Base-by-base conservation (phyloP, 768 basidiomycete species). In the Lactarius evosmus region DNA sequence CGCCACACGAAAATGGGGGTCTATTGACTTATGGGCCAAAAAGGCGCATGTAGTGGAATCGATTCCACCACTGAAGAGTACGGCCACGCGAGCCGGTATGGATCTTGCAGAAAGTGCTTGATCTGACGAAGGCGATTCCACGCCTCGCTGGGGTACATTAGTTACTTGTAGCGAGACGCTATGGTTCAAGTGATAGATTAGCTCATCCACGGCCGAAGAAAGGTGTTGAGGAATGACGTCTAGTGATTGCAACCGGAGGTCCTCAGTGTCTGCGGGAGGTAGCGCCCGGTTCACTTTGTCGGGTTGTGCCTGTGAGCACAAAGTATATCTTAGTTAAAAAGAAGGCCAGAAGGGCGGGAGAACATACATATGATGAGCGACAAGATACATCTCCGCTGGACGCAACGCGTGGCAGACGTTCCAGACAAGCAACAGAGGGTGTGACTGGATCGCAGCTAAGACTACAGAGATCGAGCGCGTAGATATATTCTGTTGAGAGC, bases 31-130 rank as follows among this genome's bases (percentile, higher is more conserved):
- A 70, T 95, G 83, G 1, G 93, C 90, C 6, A 99, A 78, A 70
- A 83, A 88, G 0, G 95, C 85, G 7, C 98, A 70, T 44, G 91
- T 77, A 0, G 95, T 88, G 12, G 88, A 98, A 72, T 99, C 97
- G 50, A 99, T 93, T 0, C 97, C 97, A 33, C 97, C 97, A 40
- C 93, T 96, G 74, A 98, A 99, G 9, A 99, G 81, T 9, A 99
- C 80, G 2, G 89, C 94, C 3, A 97, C 79, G 57, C 88, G 78
- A 57, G 70, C 60, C 3, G 62, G 63, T 14, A 63, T 67, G 17
- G 76, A 75, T 56, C 17, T 7, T 12, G 7, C 19, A 55, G 36
- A 27, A 53, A 9, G 40, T 29, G n/a, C 19, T 5, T 33, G 17
- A 17, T 57, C 54, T 16, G 25, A 44, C 27, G 50, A 54, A 19